Percentiles rank a stretch among this genome's conserved stretches.
Evolutionary conservation across 2,329 filamentous ascomycete species (phyloP).

Genomic region (Onygenales sp.): DNA sequence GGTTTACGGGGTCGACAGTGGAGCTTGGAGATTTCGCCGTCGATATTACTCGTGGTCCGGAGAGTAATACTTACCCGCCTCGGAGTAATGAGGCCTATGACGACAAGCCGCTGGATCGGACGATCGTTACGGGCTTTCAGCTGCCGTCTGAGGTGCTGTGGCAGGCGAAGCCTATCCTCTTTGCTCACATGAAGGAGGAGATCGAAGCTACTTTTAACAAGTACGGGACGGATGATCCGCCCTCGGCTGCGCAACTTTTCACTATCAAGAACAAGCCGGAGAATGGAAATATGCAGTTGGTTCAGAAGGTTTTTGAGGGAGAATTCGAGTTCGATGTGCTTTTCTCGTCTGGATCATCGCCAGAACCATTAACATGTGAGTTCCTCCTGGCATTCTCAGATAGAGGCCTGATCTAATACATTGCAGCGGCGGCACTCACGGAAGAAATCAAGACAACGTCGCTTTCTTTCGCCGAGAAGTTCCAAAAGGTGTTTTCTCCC

Average conservation of each 20-base stretch:
- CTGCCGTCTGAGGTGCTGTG: constrained; percentile 63
- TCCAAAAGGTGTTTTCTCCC: constrained; percentile 61
- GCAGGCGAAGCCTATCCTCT: constrained; percentile 65
- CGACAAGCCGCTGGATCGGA: constrained; percentile 64
- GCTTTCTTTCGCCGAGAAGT: constrained; percentile 63
- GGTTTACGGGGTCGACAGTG: constrained; percentile 58
- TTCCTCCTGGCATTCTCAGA: neutral
- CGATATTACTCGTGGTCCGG: constrained; percentile 62
- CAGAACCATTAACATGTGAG: constrained; percentile 43
- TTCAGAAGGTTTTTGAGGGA: constrained; percentile 88
- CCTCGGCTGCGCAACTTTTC: constrained; percentile 79
- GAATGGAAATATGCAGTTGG: constrained; percentile 69
- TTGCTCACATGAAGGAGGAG: constrained; percentile 53
- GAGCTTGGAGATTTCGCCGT: constrained; percentile 73
- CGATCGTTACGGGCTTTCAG: constrained; percentile 62
- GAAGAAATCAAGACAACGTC: constrained; percentile 58
- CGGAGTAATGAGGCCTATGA: constrained; percentile 54
- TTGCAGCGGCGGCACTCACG: constrained; percentile 53
- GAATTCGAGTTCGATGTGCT: constrained; percentile 87
- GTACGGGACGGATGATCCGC: constrained; percentile 56
- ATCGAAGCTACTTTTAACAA: constrained; percentile 51
- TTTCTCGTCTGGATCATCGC: constrained; percentile 68
- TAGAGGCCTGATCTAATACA: constrained; percentile 6
- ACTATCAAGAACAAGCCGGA: constrained; percentile 55
- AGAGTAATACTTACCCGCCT: constrained; percentile 48